Evolutionary conservation across 2,329 filamentous ascomycete species (phyloP).

Genomic region (Venturiaceae sp.): DNA sequence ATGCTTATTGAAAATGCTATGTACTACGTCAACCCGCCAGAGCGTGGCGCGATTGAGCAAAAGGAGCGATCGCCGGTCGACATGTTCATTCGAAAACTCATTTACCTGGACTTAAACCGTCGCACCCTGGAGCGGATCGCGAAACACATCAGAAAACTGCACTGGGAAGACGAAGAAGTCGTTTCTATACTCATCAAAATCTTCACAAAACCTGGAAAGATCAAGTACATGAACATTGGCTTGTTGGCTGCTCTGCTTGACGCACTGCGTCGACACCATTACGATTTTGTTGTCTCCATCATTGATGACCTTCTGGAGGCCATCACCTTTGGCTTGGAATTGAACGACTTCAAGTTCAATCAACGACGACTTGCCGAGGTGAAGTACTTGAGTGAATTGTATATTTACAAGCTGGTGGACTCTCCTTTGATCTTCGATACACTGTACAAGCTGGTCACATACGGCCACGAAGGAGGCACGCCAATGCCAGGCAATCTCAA

Average conservation of each 20-base stretch:
- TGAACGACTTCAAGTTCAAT: slow-evolving; percentile 96
- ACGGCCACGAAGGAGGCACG: slow-evolving; percentile 75
- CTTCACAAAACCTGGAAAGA: slow-evolving; percentile 91
- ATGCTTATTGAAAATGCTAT: slow-evolving; percentile 98
- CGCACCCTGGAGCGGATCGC: slow-evolving; percentile 88
- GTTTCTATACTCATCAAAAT: slow-evolving; percentile 63
- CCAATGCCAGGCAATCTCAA: slow-evolving; percentile 71
- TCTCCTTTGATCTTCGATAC: slow-evolving; percentile 92
- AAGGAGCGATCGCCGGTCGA: slow-evolving; percentile 94
- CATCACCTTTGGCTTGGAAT: slow-evolving; percentile 77
- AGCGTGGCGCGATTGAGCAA: slow-evolving; percentile 87
- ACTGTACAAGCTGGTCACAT: slow-evolving; percentile 88
- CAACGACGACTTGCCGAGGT: slow-evolving; percentile 91
- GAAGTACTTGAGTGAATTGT: slow-evolving; percentile 92
- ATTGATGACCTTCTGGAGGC: slow-evolving; percentile 89
- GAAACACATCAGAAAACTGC: slow-evolving; percentile 87
- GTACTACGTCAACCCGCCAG: slow-evolving; percentile 94
- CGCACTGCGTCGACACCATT: slow-evolving; percentile 84
- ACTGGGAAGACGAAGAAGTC: slow-evolving; percentile 91
- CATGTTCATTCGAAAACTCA: slow-evolving; percentile 81
- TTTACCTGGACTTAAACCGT: slow-evolving; percentile 91
- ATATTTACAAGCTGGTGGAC: slow-evolving; percentile 96
- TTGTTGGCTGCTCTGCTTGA: slow-evolving; percentile 83
- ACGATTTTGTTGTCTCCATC: slow-evolving; percentile 80
- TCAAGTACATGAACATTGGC: slow-evolving; percentile 96